Base-by-base conservation (phyloP, 345 rosid genomes). In the Corymbia maculata region DNA sequence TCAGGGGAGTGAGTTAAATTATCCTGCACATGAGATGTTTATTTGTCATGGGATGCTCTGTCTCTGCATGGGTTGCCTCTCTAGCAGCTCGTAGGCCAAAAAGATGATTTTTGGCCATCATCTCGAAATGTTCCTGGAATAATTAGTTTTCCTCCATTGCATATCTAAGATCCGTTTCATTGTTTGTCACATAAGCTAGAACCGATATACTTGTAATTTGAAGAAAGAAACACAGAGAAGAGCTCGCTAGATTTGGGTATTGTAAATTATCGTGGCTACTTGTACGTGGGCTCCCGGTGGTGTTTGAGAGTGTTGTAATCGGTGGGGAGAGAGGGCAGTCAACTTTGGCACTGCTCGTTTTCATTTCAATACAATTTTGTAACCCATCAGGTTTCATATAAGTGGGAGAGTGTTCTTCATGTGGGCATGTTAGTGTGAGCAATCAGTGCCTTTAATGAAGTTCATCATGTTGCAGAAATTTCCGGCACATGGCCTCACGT, bases 31-130 rank as follows among this genome's bases (percentile, higher is more conserved):
- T 19, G 47, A 75, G 84, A 75, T 75, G 84, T 42, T 75, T 75
- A 42, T 75, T 75, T 75, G 84, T 75, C 14, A 22, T 28, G 84
- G 84, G 49, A 75, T 75, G 84, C 84, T 79, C 7, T 79, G 88
- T 85, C 59, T 52, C 17, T n/a, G 7, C 28, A 14, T 79, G 28
- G 88, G 94, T 89, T 90, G 91, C 92, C 90, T 90, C 88, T 89
- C 87, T 57, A 42, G 91, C 91, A 92, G 53, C 91, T 49, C 55
- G 16, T 19, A 42, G 84, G 84, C 42, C 75, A n/a, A 64, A 6
- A 64, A 24, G 80, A 68, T 32, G 21, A 75, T 75, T 75, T 75
- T 13, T 10, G 42, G 28, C 49, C 2, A 14, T 75, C 44, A 28
- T 42, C 84, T 42, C 13, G 84, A 75, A 42, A 75, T 75, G 49